These are phyloP conservation scores for Chimonanthus salicifolius DNA, from an alignment of 164 flowering plant genomes.

Conservation along the genomic window DNA sequence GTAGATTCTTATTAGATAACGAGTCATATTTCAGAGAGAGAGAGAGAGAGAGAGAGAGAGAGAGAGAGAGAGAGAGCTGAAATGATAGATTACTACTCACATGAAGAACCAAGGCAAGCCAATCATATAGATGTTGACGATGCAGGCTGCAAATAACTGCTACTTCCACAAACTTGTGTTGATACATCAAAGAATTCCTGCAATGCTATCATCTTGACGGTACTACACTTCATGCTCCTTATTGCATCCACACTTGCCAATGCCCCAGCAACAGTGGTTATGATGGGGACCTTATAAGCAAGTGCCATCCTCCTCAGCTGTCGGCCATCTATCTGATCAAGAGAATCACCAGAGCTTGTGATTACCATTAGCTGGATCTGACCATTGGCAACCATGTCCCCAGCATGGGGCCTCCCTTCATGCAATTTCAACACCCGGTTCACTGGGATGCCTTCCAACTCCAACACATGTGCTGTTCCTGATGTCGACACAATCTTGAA, in stretches of 20 bases:
- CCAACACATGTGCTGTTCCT: constrained; percentile 76
- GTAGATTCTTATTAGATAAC: no score
- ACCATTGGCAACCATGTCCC: constrained; percentile 81
- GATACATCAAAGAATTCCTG: constrained; percentile 62
- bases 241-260: constrained; percentile 78
- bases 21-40: no score
- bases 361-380: constrained; percentile 87
- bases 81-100: neutral
- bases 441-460: constrained; percentile 63
- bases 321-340: constrained; percentile 79
- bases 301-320: constrained; percentile 88
- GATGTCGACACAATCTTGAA: constrained; percentile 69
- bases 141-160: constrained; percentile 41
- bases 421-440: constrained; percentile 85
- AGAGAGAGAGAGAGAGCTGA: no score
- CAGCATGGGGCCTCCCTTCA: constrained; percentile 93
- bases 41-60: no score
- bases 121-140: constrained; percentile 21
- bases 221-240: constrained; percentile 55
- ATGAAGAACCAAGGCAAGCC: neutral
- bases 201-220: constrained; percentile 65
- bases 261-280: constrained; percentile 88
- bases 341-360: constrained; percentile 85
- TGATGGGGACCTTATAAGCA: constrained; percentile 75
- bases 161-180: constrained; percentile 13